These are phyloP conservation scores for Monilinia fructigena DNA, from an alignment of 2,329 filamentous ascomycete genomes.

Conservation along the genomic window DNA sequence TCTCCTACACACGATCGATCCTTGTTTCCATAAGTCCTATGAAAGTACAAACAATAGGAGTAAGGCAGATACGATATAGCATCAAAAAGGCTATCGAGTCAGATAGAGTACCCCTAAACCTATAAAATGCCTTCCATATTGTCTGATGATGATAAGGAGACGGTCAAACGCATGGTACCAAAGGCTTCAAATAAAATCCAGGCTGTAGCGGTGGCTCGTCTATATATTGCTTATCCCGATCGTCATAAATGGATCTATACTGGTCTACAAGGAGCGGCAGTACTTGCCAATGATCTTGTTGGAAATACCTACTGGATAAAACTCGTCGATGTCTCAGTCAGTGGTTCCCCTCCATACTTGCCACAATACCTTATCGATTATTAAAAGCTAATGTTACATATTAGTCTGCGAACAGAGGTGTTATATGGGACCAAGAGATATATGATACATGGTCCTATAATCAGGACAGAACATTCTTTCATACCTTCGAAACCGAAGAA, in stretches of 20 bases:
- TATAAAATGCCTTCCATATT: constrained; percentile 53
- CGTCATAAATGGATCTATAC: constrained; percentile 88
- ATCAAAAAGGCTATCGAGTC: background rate
- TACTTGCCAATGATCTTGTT: constrained; percentile 89
- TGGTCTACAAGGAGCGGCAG: constrained; percentile 85
- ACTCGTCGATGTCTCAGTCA: constrained; percentile 91
- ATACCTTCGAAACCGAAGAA: constrained; percentile 93
- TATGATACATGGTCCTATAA: constrained; percentile 95
- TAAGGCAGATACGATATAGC: constrained; percentile 1
- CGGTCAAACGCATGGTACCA: constrained; percentile 88
- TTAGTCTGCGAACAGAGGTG: constrained; percentile 75
- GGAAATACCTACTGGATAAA: constrained; percentile 98
- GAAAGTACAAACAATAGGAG: background rate
- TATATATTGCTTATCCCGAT: constrained; percentile 91
- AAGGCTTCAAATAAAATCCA: constrained; percentile 97
- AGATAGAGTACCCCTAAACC: constrained; percentile 13
- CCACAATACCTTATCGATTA: background rate
- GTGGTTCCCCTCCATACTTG: constrained; percentile 40
- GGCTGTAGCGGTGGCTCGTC: constrained; percentile 85
- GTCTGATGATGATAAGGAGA: constrained; percentile 92
- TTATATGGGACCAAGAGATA: constrained; percentile 97
- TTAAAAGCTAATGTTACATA: constrained; percentile 42
- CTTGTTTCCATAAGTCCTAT: constrained; percentile 29
- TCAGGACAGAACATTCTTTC: constrained; percentile 96
- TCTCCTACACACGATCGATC: constrained; percentile 34